A percentile compares a stretch with the other conserved stretches of the same genome.
Evolutionary conservation across 768 basidiomycete species (phyloP).

Genomic region (Phanerodontia chrysosporium): DNA sequence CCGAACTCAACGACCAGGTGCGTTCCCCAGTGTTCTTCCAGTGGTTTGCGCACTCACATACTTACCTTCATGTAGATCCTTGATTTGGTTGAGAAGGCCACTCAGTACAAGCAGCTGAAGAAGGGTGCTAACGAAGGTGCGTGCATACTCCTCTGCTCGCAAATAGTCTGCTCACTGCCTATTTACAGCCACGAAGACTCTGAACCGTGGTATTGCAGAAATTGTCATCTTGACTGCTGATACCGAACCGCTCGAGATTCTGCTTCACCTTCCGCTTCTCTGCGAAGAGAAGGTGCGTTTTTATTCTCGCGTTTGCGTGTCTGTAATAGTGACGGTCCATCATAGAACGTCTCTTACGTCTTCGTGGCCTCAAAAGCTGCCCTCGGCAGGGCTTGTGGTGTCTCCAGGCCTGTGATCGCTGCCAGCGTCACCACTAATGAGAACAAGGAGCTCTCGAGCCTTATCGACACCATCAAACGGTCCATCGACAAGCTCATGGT

Average conservation of each 20-base stretch:
- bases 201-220: conserved; percentile 97
- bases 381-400: conserved; percentile 92
- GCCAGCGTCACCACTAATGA: conserved; percentile 97
- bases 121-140: conserved; percentile 98
- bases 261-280: conserved; percentile 92
- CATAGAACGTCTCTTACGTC: conserved; percentile 92
- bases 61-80: conserved; percentile 59
- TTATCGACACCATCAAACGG: conserved; percentile 83
- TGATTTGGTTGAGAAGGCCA: conserved; percentile 91
- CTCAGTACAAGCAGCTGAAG: conserved; percentile 97
- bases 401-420: conserved; percentile 91
- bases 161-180: neutral
- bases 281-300: conserved; percentile 93
- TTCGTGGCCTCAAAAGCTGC: conserved; percentile 95
- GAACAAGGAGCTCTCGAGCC: conserved; percentile 82
- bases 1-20: conserved; percentile 87
- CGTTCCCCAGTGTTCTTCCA: conserved; percentile 20
- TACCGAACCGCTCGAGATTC: conserved; percentile 96
- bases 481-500: conserved; percentile 69
- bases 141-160: conserved; percentile 15
- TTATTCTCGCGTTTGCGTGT: neutral
- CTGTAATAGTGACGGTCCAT: neutral
- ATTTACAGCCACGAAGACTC: conserved; percentile 87
- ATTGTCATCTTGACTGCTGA: conserved; percentile 96
- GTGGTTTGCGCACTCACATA: neutral